These are phyloP conservation scores for Cutaneotrichosporon spelunceum DNA, from an alignment of 1,284 basidiomycete genomes.

Conservation along the genomic window DNA sequence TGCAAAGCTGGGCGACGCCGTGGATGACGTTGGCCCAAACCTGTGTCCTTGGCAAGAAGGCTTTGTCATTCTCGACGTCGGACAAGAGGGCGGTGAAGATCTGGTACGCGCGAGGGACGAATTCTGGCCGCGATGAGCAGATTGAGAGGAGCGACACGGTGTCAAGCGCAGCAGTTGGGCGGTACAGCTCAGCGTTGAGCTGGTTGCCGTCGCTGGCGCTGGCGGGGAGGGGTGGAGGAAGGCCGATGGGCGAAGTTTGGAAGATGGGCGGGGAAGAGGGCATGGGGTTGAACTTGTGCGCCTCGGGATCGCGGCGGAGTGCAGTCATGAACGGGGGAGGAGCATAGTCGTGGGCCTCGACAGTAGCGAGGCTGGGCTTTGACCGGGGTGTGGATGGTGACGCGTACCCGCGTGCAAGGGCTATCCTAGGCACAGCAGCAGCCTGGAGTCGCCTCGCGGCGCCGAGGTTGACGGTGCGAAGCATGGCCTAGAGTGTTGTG, in stretches of 20 bases:
- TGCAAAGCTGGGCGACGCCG: constrained; percentile 34
- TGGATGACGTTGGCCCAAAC: constrained; percentile 46
- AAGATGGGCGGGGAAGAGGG: background rate
- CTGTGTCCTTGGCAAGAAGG: constrained; percentile 36
- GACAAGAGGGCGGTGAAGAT: constrained; percentile 45
- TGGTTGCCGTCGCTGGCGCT: constrained; percentile 25
- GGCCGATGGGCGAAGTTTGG: constrained; percentile 9
- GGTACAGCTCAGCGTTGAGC: constrained; percentile 38
- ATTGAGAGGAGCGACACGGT: constrained; percentile 47
- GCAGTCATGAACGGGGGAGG: constrained; percentile 11
- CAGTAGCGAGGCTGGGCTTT: constrained; percentile 7
- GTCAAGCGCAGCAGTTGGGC: constrained; percentile 42
- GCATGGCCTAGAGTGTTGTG: constrained; percentile 14
- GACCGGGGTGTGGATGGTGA: constrained; percentile 14
- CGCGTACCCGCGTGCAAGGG: constrained; percentile 8
- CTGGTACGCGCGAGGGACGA: constrained; percentile 45
- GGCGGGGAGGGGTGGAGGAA: constrained; percentile 35
- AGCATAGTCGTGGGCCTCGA: constrained; percentile 13
- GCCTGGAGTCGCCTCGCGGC: constrained; percentile 10
- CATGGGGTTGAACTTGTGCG: constrained; percentile 19
- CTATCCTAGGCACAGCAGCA: background rate
- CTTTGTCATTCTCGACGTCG: constrained; percentile 28
- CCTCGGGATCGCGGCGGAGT: constrained; percentile 12
- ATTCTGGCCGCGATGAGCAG: constrained; percentile 44
- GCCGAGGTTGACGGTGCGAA: constrained; percentile 20